Evolutionary conservation across 2,329 filamentous ascomycete genomes (phyloP).

Genomic region (Ascochyta fabae): DNA sequence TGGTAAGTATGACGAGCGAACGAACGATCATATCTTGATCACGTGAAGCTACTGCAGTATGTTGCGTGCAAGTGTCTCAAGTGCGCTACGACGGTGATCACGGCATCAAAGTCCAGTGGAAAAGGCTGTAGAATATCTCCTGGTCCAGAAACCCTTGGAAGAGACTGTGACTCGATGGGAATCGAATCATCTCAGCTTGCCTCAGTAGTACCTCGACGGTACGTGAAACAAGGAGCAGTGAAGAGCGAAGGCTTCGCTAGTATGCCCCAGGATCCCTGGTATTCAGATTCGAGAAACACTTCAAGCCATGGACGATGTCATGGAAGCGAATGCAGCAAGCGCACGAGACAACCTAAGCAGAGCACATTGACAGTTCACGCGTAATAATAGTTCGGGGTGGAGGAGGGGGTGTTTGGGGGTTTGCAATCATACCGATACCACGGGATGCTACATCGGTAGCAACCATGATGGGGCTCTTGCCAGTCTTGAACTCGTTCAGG

Average conservation of each 20-base stretch:
- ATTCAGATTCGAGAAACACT: slow-evolving; percentile 82
- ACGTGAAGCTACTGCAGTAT: slow-evolving; percentile 64
- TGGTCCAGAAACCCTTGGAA: slow-evolving; percentile 73
- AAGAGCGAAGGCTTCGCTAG: slow-evolving; percentile 74
- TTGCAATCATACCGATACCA: slow-evolving; percentile 98
- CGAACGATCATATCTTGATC: slow-evolving; percentile 62
- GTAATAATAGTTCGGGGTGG: slow-evolving; percentile 53
- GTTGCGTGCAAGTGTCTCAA: slow-evolving; percentile 63
- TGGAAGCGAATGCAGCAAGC: slow-evolving; percentile 74
- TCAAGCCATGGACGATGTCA: slow-evolving; percentile 89
- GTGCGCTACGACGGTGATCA: slow-evolving; percentile 56
- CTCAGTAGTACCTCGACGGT: slow-evolving; percentile 70
- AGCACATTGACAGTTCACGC: slow-evolving; percentile 75
- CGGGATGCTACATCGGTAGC: slow-evolving; percentile 99
- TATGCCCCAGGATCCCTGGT: slow-evolving; percentile 86
- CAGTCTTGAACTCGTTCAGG: slow-evolving; percentile 98
- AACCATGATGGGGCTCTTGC: slow-evolving; percentile 99
- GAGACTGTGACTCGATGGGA: slow-evolving; percentile 68
- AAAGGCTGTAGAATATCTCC: slow-evolving; percentile 62
- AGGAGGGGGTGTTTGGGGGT: slow-evolving; percentile 54
- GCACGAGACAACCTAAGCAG: slow-evolving; percentile 90
- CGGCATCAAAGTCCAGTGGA: slow-evolving; percentile 53
- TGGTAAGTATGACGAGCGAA: slow-evolving; percentile 52
- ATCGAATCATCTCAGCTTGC: slow-evolving; percentile 82
- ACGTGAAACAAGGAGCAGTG: slow-evolving; percentile 74